A percentile compares a stretch with the other conserved stretches of the same genome.
Conservation (phyloP, 148 eudicot genomes). For the Fallopia convolvulus region DNA sequence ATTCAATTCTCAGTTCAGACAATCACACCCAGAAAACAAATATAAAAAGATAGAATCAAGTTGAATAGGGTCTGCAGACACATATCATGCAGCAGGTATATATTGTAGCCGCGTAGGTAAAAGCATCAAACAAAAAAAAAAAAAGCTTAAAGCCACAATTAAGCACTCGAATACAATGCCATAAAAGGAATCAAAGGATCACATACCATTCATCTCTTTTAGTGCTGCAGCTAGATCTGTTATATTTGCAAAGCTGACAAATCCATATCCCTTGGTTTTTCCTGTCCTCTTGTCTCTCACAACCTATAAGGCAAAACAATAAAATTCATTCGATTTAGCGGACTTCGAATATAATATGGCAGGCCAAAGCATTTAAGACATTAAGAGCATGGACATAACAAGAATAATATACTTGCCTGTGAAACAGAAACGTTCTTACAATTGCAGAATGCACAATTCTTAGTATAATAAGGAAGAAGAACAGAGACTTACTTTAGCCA, state of each 20-base stretch:
- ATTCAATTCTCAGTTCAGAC: neutral
- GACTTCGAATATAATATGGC: neutral
- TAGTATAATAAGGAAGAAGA: neutral
- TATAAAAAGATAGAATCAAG: neutral
- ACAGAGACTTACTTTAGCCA: slow-evolving; percentile 67
- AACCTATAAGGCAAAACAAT: slow-evolving; percentile 42
- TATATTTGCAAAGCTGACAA: slow-evolving; percentile 82
- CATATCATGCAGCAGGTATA: too few species aligned
- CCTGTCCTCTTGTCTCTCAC: slow-evolving; percentile 93
- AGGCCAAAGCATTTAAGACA: neutral
- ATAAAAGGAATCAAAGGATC: neutral
- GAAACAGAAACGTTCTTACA: neutral
- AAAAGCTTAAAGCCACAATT: neutral
- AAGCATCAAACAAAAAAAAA: neutral
- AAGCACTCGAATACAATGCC: neutral
- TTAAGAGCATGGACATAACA: neutral
- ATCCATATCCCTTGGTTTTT: slow-evolving; percentile 87
- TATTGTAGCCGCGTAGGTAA: too few species aligned
- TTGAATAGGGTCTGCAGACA: neutral
- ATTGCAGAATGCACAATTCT: neutral
- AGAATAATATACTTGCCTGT: neutral
- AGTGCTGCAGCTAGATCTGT: slow-evolving; percentile 71
- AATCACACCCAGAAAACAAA: neutral
- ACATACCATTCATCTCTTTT: slow-evolving; percentile 88
- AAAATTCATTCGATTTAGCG: neutral